These are phyloP conservation scores for Blumeria hordei DNA, from an alignment of 2,329 filamentous ascomycete genomes.

Conservation along the genomic window DNA sequence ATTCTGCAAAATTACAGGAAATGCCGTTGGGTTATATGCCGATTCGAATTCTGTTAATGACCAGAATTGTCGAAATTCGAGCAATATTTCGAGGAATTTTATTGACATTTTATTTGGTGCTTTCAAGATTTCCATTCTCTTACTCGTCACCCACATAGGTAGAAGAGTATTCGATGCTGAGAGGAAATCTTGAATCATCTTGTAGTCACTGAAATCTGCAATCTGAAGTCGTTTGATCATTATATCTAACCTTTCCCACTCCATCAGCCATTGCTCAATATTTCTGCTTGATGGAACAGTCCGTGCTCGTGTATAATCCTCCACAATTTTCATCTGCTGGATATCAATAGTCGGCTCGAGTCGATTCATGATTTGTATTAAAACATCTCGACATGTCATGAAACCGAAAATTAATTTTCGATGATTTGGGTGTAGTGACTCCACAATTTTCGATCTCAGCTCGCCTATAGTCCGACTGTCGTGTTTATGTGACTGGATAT, in stretches of 20 bases:
- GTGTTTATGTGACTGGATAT: background rate
- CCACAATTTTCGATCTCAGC: background rate
- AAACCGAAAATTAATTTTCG: background rate
- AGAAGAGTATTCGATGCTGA: background rate
- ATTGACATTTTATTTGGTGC: background rate
- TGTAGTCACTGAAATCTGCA: background rate
- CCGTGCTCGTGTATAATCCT: background rate
- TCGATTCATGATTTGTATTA: background rate
- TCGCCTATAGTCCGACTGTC: background rate
- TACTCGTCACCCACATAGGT: slow-evolving; percentile 1
- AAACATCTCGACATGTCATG: background rate
- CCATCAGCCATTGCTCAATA: background rate
- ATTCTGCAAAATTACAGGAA: background rate
- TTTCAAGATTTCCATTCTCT: background rate
- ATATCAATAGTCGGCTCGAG: background rate
- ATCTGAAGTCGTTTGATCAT: background rate
- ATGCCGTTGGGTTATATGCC: background rate
- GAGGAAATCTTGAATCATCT: background rate
- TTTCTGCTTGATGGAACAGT: background rate
- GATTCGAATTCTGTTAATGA: background rate
- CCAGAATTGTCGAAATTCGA: background rate
- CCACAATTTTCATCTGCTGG: background rate
- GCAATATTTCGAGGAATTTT: background rate
- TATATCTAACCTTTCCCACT: background rate
- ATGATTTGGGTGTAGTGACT: background rate